Base-by-base conservation (phyloP, 2,329 filamentous ascomycete genomes). In the Sclerotinia sclerotiorum region DNA sequence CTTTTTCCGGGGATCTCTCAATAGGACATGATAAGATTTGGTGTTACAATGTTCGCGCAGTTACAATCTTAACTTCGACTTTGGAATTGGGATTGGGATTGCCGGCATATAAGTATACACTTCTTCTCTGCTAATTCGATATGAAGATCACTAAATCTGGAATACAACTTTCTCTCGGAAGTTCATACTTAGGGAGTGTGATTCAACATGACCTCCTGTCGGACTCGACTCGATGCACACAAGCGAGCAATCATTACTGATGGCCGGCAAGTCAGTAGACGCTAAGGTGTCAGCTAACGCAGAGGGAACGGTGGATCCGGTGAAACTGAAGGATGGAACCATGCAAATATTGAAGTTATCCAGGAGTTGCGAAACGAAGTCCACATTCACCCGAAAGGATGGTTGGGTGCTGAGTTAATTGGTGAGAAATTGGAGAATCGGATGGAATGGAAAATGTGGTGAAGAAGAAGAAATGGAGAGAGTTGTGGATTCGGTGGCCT, bases 1-100 rank as follows among this genome's bases (percentile, higher is more conserved):
- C 58, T 21, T 54, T 13, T 57, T 58, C 13, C 32, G 60, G 67
- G 58, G 66, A 56, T n/a, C 51, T 35, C 29, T 35, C 42, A 52
- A 69, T 69, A 69, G 69, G 69, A 70, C 67, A 54, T 69, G 67
- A 65, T 70, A 39, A 69, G 52, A 21, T 27, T 49, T 67, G 35
- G 48, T 62, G 27, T 69, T 62, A 58, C 52, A 29, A 56, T 64
- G n/a, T 35, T 56, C 32, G 60, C 46, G 39, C 39, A 42, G 27
- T 27, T 19, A 32, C 15, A 27, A 39, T 42, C 54, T 39, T n/a
- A 49, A 19, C 35, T 17, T 39, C 15, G 39, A 39, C 2, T 52
- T 51, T 39, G 39, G 32, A 7, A 35, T 35, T 44, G 52, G 51
- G 21, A 21, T 51, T 39, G n/a, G n/a, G 60, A 21, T 58, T 32